phyloP scores from a whole-genome alignment of 2,329 filamentous ascomycete genomes.

The Trematosphaeria pertusa region DNA sequence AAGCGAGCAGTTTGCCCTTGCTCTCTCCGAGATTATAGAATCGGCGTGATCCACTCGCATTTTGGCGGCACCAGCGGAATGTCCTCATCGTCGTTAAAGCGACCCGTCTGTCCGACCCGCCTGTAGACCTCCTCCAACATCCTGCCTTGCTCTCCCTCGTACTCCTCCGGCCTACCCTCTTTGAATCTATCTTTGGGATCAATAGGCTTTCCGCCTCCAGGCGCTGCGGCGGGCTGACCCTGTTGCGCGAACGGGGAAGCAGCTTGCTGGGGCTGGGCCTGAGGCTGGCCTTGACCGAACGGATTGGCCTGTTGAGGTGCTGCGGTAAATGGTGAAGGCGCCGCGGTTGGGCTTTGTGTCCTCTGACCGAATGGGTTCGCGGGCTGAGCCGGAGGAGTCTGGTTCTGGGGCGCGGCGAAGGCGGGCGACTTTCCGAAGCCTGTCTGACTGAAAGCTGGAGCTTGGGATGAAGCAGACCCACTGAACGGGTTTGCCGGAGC shows the following conservation, averaged over 20 bases:
- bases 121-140: constrained; percentile 67
- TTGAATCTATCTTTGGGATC: constrained; percentile 60
- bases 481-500: constrained; percentile 27
- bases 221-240: constrained; percentile 40
- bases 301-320: constrained; percentile 15
- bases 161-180: constrained; percentile 63
- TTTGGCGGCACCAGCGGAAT: constrained; percentile 82
- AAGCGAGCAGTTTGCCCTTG: too few species aligned
- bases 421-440: constrained; percentile 42
- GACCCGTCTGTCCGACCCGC: constrained; percentile 68
- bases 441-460: constrained; percentile 42
- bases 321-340: constrained; percentile 24
- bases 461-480: constrained; percentile 17
- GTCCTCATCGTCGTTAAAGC: constrained; percentile 70
- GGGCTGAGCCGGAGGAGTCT: constrained; percentile 13
- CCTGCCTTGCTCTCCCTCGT: constrained; percentile 63
- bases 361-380: constrained; percentile 34
- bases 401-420: constrained; percentile 23
- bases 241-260: constrained; percentile 75
- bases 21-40: too few species aligned
- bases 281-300: constrained; percentile 16
- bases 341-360: constrained; percentile 18
- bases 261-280: constrained; percentile 13
- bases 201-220: constrained; percentile 22
- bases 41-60: constrained; percentile 78